These are phyloP conservation scores for Sporisorium graminicola DNA, from an alignment of 1,284 basidiomycete genomes.

Conservation along the genomic window DNA sequence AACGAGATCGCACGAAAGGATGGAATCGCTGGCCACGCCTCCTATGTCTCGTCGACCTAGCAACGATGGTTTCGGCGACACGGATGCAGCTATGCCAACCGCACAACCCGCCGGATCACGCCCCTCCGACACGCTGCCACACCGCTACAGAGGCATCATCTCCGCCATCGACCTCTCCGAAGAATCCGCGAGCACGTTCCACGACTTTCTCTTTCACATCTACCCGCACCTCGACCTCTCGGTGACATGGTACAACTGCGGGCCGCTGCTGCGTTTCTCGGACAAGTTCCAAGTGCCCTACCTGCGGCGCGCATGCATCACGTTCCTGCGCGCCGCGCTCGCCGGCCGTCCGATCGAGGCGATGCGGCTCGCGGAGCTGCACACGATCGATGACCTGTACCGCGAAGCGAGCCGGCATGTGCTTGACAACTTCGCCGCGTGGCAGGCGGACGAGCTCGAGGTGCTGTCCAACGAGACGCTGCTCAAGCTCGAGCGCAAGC, in stretches of 20 bases:
- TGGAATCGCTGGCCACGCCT: constrained; percentile 43
- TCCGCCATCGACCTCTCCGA: constrained; percentile 51
- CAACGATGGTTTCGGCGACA: background rate
- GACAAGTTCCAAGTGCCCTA: constrained; percentile 58
- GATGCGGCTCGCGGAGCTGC: constrained; percentile 55
- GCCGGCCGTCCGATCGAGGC: constrained; percentile 60
- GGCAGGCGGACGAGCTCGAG: constrained; percentile 52
- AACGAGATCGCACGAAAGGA: constrained; percentile 10
- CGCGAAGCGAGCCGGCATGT: constrained; percentile 56
- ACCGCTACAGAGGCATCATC: constrained; percentile 19
- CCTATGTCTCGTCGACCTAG: constrained; percentile 29
- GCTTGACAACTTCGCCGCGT: constrained; percentile 53
- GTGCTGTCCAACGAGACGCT: constrained; percentile 41
- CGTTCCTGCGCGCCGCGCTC: constrained; percentile 50
- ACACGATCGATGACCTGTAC: constrained; percentile 51
- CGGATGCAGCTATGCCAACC: background rate
- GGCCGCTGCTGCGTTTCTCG: constrained; percentile 44
- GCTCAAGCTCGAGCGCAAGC: constrained; percentile 56
- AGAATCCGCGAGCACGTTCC: constrained; percentile 53
- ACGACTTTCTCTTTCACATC: constrained; percentile 51
- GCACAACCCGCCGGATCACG: background rate
- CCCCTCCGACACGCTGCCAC: background rate
- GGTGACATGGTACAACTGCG: constrained; percentile 55
- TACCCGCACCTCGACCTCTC: constrained; percentile 56
- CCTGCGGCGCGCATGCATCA: constrained; percentile 37